Conservation (phyloP, 345 rosid species). For the Bruguiera parviflora region DNA sequence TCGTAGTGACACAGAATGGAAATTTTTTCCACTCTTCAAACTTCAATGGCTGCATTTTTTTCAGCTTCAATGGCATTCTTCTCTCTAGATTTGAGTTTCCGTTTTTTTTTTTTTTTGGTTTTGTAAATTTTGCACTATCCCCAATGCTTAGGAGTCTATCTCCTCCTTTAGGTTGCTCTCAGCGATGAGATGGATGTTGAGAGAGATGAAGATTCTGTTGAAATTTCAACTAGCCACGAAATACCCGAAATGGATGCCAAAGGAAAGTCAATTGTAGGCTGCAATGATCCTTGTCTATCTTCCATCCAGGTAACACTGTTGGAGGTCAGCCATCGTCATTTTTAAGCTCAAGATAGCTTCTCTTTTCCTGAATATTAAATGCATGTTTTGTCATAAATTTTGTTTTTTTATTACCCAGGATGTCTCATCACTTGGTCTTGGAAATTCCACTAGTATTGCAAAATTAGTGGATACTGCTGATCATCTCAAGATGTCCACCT, state of each 20-base stretch:
- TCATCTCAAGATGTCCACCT: conserved; percentile 29
- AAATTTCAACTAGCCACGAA: conserved; percentile 16
- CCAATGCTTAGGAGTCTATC: conserved; percentile 3
- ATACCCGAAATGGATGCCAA: conserved; percentile 21
- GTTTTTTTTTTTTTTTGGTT: neutral
- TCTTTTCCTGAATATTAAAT: neutral
- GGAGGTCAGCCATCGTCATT: conserved; percentile 2
- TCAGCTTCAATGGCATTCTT: too few relatives aligned
- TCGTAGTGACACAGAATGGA: too few relatives aligned
- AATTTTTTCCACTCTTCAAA: too few relatives aligned
- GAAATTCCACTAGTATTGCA: conserved; percentile 20
- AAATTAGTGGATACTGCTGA: conserved; percentile 25
- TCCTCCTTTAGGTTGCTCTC: conserved; percentile 24
- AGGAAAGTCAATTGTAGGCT: conserved; percentile 38
- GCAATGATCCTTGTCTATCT: conserved; percentile 16
- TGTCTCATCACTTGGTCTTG: conserved; percentile 28
- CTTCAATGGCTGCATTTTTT: too few relatives aligned
- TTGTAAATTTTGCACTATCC: neutral
- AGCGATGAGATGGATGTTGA: conserved; percentile 32
- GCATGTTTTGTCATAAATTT: neutral
- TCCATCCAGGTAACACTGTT: conserved; percentile 19
- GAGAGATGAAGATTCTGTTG: conserved; percentile 18
- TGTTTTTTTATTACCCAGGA: conserved; percentile 27
- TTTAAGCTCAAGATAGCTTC: neutral
- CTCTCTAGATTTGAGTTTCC: neutral